Base-by-base conservation (phyloP, 768 basidiomycete genomes). In the Obba rivulosa region DNA sequence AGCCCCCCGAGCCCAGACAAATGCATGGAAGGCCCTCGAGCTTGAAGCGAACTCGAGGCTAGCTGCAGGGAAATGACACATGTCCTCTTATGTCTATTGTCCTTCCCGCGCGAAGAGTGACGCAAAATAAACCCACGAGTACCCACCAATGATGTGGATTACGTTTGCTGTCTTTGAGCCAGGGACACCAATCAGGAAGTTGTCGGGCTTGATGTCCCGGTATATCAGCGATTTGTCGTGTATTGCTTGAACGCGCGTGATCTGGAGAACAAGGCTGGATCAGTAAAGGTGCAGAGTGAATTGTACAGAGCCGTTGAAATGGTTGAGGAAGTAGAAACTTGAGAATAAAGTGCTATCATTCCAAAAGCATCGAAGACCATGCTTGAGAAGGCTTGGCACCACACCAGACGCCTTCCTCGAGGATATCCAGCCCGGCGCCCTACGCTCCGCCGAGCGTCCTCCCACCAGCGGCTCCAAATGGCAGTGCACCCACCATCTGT, bases 201-300 rank as follows among this genome's bases (percentile, higher is more conserved):
- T 98, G 70, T 99, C 95, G 31, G 95, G 95, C 63, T 98, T 98
- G 76, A 99, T 98, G 66, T 98, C 96, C 56, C 95, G 87, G 69
- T 95, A 97, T 61, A 98, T 97, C 62, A 98, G 78, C 52, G 92
- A 96, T 74, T 97, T 97, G 66, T 98, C 95, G 68, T 99, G 95
- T 53, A 99, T 89, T 10, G 92, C 85, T 69, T 99, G 95, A 3
- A 98, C 92, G 50, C 95, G 91, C 41, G 93, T 86, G 52, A 99
- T 81, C 95, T 97, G 65, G 20, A 51, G 23, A 17, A 41, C 20
- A 23, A n/a, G 45, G 39, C 21, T 17, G 38, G 34, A 41, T 53
- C 17, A 56, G 55, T 22, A 20, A 43, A 41, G 20, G 8, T 38
- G 16, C 37, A 38, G 9, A 38, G 37, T 5, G n/a, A 7, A 31